Evolutionary conservation across 257 asterid species (phyloP), one percentile per base, ranked within the genome.

Genomic region (Lithospermum erythrorhizon): DNA sequence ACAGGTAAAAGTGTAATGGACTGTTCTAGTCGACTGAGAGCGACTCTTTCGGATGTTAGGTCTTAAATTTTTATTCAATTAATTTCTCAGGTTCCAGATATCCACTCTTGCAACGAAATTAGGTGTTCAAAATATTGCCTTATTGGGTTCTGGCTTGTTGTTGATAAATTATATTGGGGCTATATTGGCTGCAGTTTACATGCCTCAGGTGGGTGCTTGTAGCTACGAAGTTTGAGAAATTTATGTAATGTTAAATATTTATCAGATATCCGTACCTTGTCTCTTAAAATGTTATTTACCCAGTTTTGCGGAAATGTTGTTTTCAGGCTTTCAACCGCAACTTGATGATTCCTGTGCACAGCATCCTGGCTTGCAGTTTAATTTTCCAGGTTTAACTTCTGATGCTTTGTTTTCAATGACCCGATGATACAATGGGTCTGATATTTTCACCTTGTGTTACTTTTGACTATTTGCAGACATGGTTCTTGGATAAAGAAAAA

Each of bases 61-160:
- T 21, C 41, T 55, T 55, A 35, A 19, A 8, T 13, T 37, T 56
- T 18, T 54, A 24, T 76, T 62, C 23, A 55, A 47, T 21, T 49
- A 7, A 41, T 71, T 70, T 4, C 55, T 22, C 66, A 93, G 99
- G 88, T 93, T 93, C 87, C 89, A 84, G 87, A 93, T 93, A 74
- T 81, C 95, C 61, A 93, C 97, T 59, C 73, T 93, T 59, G 99
- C 97, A 61, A 86, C 97, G 56, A 93, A 89, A 72, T 97, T 93
- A 75, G 99, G 99, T 23, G 94, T 89, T 73, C 82, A 94, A 78
- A 93, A 93, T 67, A 89, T 93, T 55, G 86, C 99, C 27, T 73
- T 93, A 63, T 89, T 89, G 60, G 97, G 97, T 73, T 70, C 95
- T 25, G 94, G 95, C 57, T 83, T 93, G 66, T 78, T 93, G 73